Percentiles rank a stretch among this genome's conserved stretches.
Evolutionary conservation across 2,329 filamentous ascomycete species (phyloP).

Genomic region (Fusarium algeriense): DNA sequence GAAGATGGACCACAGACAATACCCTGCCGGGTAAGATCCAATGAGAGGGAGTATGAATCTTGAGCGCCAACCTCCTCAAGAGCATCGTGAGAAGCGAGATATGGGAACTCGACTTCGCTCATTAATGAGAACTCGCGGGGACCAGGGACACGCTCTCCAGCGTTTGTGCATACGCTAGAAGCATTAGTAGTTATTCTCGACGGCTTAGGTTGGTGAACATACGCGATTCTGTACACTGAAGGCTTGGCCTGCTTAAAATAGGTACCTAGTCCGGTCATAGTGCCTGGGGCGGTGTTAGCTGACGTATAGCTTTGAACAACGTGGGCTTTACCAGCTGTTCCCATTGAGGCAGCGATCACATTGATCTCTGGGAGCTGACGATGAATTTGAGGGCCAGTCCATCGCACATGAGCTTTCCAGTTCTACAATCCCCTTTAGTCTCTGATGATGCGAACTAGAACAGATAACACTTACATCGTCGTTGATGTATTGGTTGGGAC

Average conservation of each 20-base stretch:
- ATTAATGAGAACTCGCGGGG: slow-evolving; percentile 65
- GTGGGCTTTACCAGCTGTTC: slow-evolving; percentile 54
- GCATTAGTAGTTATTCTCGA: slow-evolving; percentile 8
- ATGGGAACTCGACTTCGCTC: slow-evolving; percentile 67
- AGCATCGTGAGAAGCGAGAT: slow-evolving; percentile 64
- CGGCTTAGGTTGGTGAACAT: slow-evolving; percentile 1
- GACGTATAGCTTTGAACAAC: background rate
- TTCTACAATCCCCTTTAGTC: slow-evolving; percentile 52
- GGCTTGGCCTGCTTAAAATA: slow-evolving; percentile 66
- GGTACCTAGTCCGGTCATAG: slow-evolving; percentile 63
- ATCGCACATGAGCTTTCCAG: slow-evolving; percentile 66
- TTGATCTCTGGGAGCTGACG: slow-evolving; percentile 68
- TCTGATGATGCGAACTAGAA: fast-evolving
- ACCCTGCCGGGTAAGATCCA: slow-evolving; percentile 68
- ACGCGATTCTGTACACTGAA: slow-evolving; percentile 56
- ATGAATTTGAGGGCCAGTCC: slow-evolving; percentile 70
- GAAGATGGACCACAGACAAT: slow-evolving; percentile 72
- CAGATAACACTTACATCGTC: slow-evolving; percentile 42
- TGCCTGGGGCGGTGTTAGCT: slow-evolving; percentile 44
- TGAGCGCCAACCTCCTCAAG: slow-evolving; percentile 68
- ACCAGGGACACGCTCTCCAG: slow-evolving; percentile 69
- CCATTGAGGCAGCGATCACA: slow-evolving; percentile 67
- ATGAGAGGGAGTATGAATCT: slow-evolving; percentile 65
- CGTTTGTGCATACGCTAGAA: slow-evolving; percentile 66
- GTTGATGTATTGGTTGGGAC: slow-evolving; percentile 53